phyloP scores from a whole-genome alignment of 257 asterid species.

The Solanum chilense region DNA sequence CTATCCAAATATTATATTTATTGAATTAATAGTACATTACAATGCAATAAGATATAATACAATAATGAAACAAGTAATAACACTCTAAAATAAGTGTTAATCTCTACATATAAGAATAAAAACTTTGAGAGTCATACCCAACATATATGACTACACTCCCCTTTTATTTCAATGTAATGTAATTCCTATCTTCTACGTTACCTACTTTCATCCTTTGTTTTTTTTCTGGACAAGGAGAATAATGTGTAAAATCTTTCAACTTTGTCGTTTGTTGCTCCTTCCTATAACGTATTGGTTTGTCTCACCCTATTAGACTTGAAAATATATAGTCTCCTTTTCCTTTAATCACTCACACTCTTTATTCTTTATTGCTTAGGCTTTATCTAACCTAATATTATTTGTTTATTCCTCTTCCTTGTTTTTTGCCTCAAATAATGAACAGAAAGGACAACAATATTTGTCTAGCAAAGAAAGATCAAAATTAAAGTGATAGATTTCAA shows the following conservation, averaged over 20 bases:
- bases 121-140: constrained; percentile 15
- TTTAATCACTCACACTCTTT: not conserved
- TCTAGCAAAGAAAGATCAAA: not conserved
- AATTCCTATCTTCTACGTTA: not conserved
- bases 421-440: not conserved
- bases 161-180: not conserved
- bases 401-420: not conserved
- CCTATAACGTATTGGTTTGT: constrained; percentile 3
- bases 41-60: not conserved
- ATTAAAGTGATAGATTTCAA: not conserved
- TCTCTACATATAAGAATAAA: not conserved
- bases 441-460: not conserved
- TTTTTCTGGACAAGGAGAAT: not conserved
- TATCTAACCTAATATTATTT: not conserved
- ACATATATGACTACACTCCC: not conserved
- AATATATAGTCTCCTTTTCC: not conserved
- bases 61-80: not conserved
- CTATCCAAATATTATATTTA: not conserved
- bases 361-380: not conserved
- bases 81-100: not conserved
- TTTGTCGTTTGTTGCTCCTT: not conserved
- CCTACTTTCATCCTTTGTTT: not conserved
- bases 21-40: not conserved
- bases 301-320: not conserved
- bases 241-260: not conserved